phyloP scores from a whole-genome alignment of 176 grass and related monocot genomes.

The Lolium perenne region DNA sequence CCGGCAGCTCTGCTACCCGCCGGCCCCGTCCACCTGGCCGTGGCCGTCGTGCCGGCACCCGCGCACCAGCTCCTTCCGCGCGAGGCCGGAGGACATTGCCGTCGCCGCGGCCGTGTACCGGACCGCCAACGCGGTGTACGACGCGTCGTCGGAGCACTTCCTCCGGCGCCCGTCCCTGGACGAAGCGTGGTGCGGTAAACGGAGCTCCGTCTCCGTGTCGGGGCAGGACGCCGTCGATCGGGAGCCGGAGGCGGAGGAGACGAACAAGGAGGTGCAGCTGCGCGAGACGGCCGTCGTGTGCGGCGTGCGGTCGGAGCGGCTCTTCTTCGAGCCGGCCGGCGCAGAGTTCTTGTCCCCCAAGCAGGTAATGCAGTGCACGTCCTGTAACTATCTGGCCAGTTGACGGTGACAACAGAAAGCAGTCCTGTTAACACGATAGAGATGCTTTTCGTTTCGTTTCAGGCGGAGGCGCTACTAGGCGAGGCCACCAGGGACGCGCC shows the following conservation, averaged over 20 bases:
- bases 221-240: background rate
- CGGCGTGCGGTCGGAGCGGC: constrained; percentile 65
- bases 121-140: constrained; percentile 69
- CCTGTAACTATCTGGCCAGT: background rate
- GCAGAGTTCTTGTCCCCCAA: constrained; percentile 53
- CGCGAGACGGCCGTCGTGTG: constrained; percentile 56
- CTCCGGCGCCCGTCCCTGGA: constrained; percentile 40
- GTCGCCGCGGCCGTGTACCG: constrained; percentile 53
- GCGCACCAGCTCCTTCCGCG: constrained; percentile 78
- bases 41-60: constrained; percentile 90
- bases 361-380: constrained; percentile 38
- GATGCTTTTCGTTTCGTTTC: constrained; percentile 16
- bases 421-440: background rate
- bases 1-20: constrained; percentile 53
- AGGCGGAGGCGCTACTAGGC: background rate
- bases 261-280: constrained; percentile 34
- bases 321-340: constrained; percentile 74
- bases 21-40: constrained; percentile 61
- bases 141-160: constrained; percentile 48
- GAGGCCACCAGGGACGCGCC: background rate
- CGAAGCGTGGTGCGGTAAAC: constrained; percentile 12
- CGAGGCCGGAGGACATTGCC: constrained; percentile 27
- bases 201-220: background rate
- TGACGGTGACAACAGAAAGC: background rate
- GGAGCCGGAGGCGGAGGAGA: constrained; percentile 17